Percentiles rank a stretch among this genome's conserved stretches.
Evolutionary conservation across 176 grass and related monocot genomes (phyloP).

Genomic region (Stipa capillata): DNA sequence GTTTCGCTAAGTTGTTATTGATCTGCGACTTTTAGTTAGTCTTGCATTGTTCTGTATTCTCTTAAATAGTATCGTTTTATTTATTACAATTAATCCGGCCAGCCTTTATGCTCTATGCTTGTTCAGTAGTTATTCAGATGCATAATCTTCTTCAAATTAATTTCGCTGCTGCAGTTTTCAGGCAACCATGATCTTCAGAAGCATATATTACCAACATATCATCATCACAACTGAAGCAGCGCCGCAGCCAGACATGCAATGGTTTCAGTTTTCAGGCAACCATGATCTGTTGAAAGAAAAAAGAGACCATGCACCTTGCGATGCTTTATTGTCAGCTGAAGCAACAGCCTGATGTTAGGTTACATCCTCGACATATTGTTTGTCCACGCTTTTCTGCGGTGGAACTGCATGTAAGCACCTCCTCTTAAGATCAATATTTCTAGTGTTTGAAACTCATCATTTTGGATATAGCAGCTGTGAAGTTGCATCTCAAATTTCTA

Average conservation of each 20-base stretch:
- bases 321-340: not conserved
- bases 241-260: too few species aligned
- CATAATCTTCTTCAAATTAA: not conserved
- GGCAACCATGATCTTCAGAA: too few species aligned
- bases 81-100: not conserved
- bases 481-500: too few species aligned
- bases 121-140: not conserved
- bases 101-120: not conserved
- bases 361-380: not conserved
- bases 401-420: not conserved
- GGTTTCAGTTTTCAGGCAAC: too few species aligned
- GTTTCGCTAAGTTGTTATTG: too few species aligned
- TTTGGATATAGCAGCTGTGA: not conserved
- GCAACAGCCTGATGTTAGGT: not conserved
- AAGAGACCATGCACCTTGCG: not conserved
- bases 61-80: not conserved
- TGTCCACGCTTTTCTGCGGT: not conserved
- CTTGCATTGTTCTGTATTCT: not conserved
- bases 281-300: too few species aligned
- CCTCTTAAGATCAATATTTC: not conserved
- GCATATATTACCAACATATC: too few species aligned
- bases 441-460: not conserved
- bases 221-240: not conserved
- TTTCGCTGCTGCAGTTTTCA: not conserved
- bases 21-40: not conserved